These are phyloP conservation scores for Rhinocladiella mackenziei DNA, from an alignment of 2,329 filamentous ascomycete genomes.

Conservation along the genomic window DNA sequence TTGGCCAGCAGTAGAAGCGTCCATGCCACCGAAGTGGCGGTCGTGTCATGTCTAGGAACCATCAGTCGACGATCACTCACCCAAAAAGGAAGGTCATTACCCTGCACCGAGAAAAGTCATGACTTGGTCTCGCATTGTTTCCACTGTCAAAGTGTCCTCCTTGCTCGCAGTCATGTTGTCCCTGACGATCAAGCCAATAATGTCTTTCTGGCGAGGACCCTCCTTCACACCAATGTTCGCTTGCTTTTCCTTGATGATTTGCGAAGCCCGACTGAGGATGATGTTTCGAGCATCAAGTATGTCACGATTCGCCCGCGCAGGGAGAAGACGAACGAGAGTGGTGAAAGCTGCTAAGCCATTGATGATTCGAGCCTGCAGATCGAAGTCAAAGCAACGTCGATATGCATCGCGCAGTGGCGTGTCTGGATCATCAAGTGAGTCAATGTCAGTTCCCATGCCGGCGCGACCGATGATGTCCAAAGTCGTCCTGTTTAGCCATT, in stretches of 20 bases:
- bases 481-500: slow-evolving; percentile 45
- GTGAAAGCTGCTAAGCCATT: slow-evolving; percentile 46
- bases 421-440: slow-evolving; percentile 39
- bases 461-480: slow-evolving; percentile 45
- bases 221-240: slow-evolving; percentile 33
- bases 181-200: slow-evolving; percentile 41
- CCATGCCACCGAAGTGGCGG: slow-evolving; percentile 44
- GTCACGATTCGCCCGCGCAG: slow-evolving; percentile 40
- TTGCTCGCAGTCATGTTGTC: slow-evolving; percentile 35
- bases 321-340: slow-evolving; percentile 40
- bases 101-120: slow-evolving; percentile 44
- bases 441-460: slow-evolving; percentile 42
- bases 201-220: slow-evolving; percentile 36
- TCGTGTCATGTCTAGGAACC: slow-evolving; percentile 35
- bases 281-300: slow-evolving; percentile 38
- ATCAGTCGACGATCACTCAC: not conserved
- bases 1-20: slow-evolving; percentile 41
- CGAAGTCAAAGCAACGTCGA: slow-evolving; percentile 34
- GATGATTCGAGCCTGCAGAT: slow-evolving; percentile 36
- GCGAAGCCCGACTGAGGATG: slow-evolving; percentile 38
- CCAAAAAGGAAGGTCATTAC: slow-evolving; percentile 13
- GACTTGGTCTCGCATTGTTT: slow-evolving; percentile 38
- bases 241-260: slow-evolving; percentile 39
- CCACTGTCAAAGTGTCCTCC: slow-evolving; percentile 33
- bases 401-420: slow-evolving; percentile 41